Evolutionary conservation across 257 asterid genomes (phyloP), one percentile per base, ranked within the genome.

Genomic region (Verbascum thapsus): DNA sequence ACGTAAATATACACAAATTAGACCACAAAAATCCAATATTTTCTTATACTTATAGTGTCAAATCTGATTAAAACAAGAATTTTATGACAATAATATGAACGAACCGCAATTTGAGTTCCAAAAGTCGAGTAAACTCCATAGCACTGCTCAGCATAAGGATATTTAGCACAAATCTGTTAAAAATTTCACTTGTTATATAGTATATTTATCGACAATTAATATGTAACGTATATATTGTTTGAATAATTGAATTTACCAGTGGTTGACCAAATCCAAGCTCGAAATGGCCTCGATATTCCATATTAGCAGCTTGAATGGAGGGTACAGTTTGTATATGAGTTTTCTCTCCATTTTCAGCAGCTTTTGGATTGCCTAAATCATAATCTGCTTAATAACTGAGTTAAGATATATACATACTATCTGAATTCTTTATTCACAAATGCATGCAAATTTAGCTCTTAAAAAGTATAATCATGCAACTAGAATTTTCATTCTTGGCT

Each of bases 241-340:
- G 40, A 16, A 45, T 45, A 17, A 26, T n/a, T 8, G 3, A 26
- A 5, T 26, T 51, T 76, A 84, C 91, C 85, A 74, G 34, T 20
- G 80, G 55, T 44, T 78, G 88, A 48, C 85, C 80, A 50, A 72
- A 74, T 49, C 91, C 85, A 64, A 76, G 82, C 57, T 84, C 85
- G 6, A 64, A 61, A 53, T 66, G 75, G 49, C 77, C 72, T 53
- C 64, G 74, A 49, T 69, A 69, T 37, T 81, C 87, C 54, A 58
- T 49, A 51, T 56, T n/a, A 20, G 61, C 64, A 53, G 62, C 17
- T n/a, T n/a, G n/a, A n/a, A n/a, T n/a, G n/a, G n/a, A n/a, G n/a
- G n/a, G n/a, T n/a, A n/a, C n/a, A n/a, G n/a, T n/a, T 62, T 66
- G 72, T 37, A 53, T 23, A 58, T 67, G 77, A 66, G 75, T 6